phyloP scores from a whole-genome alignment of 345 rosid species.

The Pelargonium nanum region DNA sequence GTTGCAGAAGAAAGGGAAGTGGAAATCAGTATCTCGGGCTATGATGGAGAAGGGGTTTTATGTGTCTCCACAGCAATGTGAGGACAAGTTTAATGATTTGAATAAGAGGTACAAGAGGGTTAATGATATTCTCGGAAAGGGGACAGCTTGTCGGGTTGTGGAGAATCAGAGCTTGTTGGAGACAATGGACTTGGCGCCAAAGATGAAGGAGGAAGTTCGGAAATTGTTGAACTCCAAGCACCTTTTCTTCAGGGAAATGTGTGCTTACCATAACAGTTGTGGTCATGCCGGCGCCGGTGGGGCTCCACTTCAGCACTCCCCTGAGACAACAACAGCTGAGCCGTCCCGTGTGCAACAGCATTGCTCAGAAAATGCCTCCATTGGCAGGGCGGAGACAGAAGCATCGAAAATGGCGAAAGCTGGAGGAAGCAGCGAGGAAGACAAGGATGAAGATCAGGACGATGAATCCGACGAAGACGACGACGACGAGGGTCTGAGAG shows the following conservation, averaged over 20 bases:
- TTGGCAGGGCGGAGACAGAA: constrained; percentile 22
- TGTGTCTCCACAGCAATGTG: constrained; percentile 98
- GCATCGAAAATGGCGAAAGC: constrained; percentile 28
- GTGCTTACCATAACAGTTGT: constrained; percentile 89
- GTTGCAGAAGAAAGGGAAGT: constrained; percentile 92
- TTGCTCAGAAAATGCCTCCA: constrained; percentile 14
- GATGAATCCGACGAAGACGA: constrained; percentile 40
- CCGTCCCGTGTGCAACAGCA: constrained; percentile 26
- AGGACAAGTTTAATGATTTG: constrained; percentile 91
- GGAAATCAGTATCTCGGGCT: constrained; percentile 92
- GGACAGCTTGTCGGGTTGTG: constrained; percentile 83
- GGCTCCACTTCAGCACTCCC: constrained; percentile 28
- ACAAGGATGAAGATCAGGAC: constrained; percentile 34
- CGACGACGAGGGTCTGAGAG: constrained; percentile 35
- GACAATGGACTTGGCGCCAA: constrained; percentile 59
- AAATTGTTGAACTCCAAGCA: constrained; percentile 85
- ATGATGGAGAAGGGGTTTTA: constrained; percentile 94
- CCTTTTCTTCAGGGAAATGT: constrained; percentile 90
- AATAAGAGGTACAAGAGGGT: constrained; percentile 97
- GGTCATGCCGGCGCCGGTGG: constrained; percentile 34
- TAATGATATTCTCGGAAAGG: constrained; percentile 84
- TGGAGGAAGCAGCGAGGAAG: constrained; percentile 39
- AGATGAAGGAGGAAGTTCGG: constrained; percentile 75
- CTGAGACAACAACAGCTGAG: constrained; percentile 26
- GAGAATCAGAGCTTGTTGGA: constrained; percentile 83